Base-by-base conservation (phyloP, 2,329 filamentous ascomycete genomes). In the Botrytis tulipae region DNA sequence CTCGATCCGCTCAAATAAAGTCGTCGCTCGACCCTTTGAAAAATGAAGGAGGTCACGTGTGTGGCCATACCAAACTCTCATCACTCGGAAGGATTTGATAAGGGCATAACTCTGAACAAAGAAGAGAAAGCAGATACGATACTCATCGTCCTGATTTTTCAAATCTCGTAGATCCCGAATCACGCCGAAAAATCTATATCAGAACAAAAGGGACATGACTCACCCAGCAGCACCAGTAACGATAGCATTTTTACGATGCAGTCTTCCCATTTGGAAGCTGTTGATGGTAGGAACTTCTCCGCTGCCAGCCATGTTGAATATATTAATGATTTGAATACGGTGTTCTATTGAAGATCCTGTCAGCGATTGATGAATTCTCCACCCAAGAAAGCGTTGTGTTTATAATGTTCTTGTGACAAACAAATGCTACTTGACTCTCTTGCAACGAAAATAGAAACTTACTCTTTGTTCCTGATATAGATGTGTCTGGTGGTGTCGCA, bases 221-320 rank as follows among this genome's bases (percentile, higher is more conserved):
- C 85, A 92, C 90, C 90, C 90, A 79, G 89, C 91, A 76, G 89
- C 91, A 78, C 91, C 91, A 54, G 91, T 93, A 80, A 93, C 86
- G 79, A 93, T 80, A 10, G 82, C 80, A 74, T 83, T 83, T 75
- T 82, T 82, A 57, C 80, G 80, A 75, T 78, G 75, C 46, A 82
- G 73, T 76, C 80, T 78, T 73, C 80, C 81, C 78, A 82, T 80
- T n/a, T 76, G 76, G 69, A 82, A 73, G 73, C 80, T 80, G 76
- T 82, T 82, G 76, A 81, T 82, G 67, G 80, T 81, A 35, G 76
- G 76, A 65, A 77, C 68, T 74, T 46, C 70, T 68, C 65, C 65
- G 46, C n/a, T 68, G 68, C 69, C 67, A 32, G 42, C 46, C 76
- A 77, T 78, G 10, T 73, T 78, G 73, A 65, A 46, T 46, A 37